Percentiles rank a stretch among this genome's conserved stretches.
These are phyloP conservation scores for Artemisia tridentata DNA, from an alignment of 129 eudicot genomes.

Conservation along the genomic window DNA sequence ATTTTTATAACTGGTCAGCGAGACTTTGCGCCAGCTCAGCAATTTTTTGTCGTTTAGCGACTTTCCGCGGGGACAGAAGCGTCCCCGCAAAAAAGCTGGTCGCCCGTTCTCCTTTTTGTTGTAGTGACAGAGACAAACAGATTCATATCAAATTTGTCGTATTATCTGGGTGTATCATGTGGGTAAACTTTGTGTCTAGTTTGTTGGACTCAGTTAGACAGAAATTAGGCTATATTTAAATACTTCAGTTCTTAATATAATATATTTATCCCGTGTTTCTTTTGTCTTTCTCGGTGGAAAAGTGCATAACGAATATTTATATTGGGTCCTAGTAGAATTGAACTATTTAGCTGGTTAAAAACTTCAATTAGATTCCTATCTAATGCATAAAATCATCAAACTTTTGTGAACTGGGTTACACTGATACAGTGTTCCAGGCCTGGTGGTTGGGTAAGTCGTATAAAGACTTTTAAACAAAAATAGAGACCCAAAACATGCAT, in stretches of 20 bases:
- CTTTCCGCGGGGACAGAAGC: too few relatives aligned
- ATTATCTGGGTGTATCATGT: conserved; percentile 9
- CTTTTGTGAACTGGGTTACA: too few relatives aligned
- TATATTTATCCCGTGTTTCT: not conserved
- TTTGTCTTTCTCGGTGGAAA: conserved; percentile 2
- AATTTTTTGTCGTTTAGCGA: too few relatives aligned
- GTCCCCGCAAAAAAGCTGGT: too few relatives aligned
- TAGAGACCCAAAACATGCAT: not conserved
- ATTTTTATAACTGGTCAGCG: too few relatives aligned
- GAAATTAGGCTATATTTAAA: conserved; percentile 8
- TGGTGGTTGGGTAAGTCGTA: not conserved
- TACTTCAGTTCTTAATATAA: conserved; percentile 8
- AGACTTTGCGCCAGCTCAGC: too few relatives aligned
- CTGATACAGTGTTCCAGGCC: not conserved
- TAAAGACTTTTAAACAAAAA: not conserved
- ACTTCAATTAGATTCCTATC: too few relatives aligned
- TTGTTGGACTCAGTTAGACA: conserved; percentile 26
- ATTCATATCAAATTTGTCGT: conserved; percentile 18
- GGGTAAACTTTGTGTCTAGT: conserved; percentile 8
- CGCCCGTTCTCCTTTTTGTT: too few relatives aligned
- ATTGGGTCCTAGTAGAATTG: too few relatives aligned
- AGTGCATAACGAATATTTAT: too few relatives aligned
- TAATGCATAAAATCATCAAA: too few relatives aligned
- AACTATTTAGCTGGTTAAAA: too few relatives aligned
- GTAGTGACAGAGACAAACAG: conserved; percentile 16